Percentiles rank a stretch among this genome's conserved stretches.
Evolutionary conservation across 2,329 filamentous ascomycete species (phyloP).

Genomic region (Diaporthe helianthi): DNA sequence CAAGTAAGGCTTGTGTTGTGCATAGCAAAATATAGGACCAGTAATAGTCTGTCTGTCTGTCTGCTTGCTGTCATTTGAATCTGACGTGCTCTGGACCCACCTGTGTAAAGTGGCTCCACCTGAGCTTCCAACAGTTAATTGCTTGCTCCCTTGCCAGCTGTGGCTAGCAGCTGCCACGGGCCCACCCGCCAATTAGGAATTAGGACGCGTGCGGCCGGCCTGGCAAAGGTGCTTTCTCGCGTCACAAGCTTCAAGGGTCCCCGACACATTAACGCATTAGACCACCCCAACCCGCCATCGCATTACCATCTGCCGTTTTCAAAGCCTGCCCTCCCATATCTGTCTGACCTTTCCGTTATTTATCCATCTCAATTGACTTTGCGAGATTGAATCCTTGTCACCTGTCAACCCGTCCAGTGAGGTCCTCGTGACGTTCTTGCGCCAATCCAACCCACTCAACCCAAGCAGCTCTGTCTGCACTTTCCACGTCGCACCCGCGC

Average conservation of each 20-base stretch:
- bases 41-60: not conserved
- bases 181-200: constrained; percentile 28
- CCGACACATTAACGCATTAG: constrained; percentile 14
- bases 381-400: not conserved
- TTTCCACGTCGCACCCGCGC: not conserved
- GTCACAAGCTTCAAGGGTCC: constrained; percentile 30
- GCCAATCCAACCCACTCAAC: not conserved
- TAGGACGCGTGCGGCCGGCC: constrained; percentile 22
- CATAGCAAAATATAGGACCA: no score
- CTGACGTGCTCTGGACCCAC: not conserved
- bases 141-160: not conserved
- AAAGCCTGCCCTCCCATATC: not conserved
- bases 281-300: not conserved
- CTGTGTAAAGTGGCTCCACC: constrained; percentile 13
- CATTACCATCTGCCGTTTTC: not conserved
- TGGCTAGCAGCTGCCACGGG: not conserved
- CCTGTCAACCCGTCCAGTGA: not conserved
- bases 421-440: not conserved
- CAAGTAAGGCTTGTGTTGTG: no score
- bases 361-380: constrained; percentile 25
- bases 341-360: not conserved
- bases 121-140: constrained; percentile 14
- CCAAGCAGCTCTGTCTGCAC: no score
- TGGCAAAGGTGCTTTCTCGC: constrained; percentile 24
- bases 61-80: not conserved